A percentile compares a stretch with the other conserved stretches of the same genome.
phyloP scores from a whole-genome alignment of 2,329 filamentous ascomycete species.

The Paraconiothyrium brasiliense region DNA sequence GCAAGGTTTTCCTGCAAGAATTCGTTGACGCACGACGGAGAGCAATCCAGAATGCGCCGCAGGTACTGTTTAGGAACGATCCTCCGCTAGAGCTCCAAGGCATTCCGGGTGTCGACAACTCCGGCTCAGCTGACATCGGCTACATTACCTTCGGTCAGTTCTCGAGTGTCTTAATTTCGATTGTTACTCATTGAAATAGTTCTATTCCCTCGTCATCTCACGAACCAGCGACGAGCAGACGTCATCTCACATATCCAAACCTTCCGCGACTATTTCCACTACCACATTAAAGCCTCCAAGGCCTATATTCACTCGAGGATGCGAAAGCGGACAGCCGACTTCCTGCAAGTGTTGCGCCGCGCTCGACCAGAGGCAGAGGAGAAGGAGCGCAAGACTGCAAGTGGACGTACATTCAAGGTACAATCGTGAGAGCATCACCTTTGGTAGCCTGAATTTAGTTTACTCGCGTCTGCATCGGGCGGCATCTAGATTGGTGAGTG shows the following conservation, averaged over 20 bases:
- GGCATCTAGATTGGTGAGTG: neutral
- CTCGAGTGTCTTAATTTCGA: conserved; percentile 21
- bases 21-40: conserved; percentile 95
- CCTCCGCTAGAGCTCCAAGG: conserved; percentile 90
- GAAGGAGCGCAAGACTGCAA: conserved; percentile 97
- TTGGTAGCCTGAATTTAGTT: neutral
- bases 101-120: conserved; percentile 78
- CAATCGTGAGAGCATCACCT: conserved; percentile 52
- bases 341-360: conserved; percentile 97
- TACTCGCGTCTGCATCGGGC: neutral
- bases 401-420: conserved; percentile 86
- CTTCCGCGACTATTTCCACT: conserved; percentile 99
- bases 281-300: conserved; percentile 99
- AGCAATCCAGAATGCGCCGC: conserved; percentile 97
- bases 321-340: conserved; percentile 96
- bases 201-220: conserved; percentile 93
- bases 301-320: conserved; percentile 99
- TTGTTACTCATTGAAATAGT: conserved; percentile 63
- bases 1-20: conserved; percentile 98
- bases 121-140: conserved; percentile 84
- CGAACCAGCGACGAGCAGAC: conserved; percentile 86
- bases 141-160: conserved; percentile 94
- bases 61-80: conserved; percentile 95
- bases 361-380: conserved; percentile 95
- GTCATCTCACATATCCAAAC: conserved; percentile 99